Evolutionary conservation across 495 filamentous ascomycete species (phyloP).

Genomic region (Podospora pseudocomata): DNA sequence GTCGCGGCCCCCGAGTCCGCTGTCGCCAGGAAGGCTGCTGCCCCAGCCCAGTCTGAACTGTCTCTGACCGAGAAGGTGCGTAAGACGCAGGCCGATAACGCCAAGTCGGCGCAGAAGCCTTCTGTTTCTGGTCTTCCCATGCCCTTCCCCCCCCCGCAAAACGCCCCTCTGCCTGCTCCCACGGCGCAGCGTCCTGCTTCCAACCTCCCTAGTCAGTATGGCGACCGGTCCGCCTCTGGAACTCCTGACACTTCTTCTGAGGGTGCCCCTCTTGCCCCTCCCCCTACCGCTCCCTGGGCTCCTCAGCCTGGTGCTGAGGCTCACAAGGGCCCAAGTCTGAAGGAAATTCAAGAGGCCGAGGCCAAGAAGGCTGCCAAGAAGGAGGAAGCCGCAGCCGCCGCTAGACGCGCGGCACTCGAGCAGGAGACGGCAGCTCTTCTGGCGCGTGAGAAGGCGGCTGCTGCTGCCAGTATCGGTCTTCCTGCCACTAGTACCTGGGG

Average conservation of each 20-base stretch:
- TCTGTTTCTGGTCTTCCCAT: conserved; percentile 62
- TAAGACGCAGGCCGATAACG: conserved; percentile 59
- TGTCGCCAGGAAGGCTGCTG: conserved; percentile 14
- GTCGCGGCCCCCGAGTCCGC: conserved; percentile 1
- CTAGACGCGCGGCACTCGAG: conserved; percentile 69
- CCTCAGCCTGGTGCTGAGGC: conserved; percentile 68
- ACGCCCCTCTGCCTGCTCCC: conserved; percentile 79
- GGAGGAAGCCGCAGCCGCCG: conserved; percentile 77
- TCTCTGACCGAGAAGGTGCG: conserved; percentile 87
- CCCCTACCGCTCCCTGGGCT: conserved; percentile 90
- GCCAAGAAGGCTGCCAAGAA: conserved; percentile 88
- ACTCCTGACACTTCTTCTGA: conserved; percentile 56
- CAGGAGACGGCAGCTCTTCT: conserved; percentile 63
- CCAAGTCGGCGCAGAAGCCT: conserved; percentile 59
- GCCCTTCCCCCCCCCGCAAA: conserved; percentile 66
- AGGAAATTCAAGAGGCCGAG: conserved; percentile 95
- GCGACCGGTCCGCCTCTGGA: conserved; percentile 66
- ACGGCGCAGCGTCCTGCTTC: conserved; percentile 79
- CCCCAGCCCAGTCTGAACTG: conserved; percentile 35
- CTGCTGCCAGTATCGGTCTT: conserved; percentile 64
- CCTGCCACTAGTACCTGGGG: conserved; percentile 92
- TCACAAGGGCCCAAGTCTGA: conserved; percentile 86
- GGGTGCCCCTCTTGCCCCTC: conserved; percentile 39
- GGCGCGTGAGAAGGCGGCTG: conserved; percentile 59
- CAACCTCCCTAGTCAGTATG: conserved; percentile 77